phyloP scores from a whole-genome alignment of 176 grass and related monocot species.

The Poa annua region DNA sequence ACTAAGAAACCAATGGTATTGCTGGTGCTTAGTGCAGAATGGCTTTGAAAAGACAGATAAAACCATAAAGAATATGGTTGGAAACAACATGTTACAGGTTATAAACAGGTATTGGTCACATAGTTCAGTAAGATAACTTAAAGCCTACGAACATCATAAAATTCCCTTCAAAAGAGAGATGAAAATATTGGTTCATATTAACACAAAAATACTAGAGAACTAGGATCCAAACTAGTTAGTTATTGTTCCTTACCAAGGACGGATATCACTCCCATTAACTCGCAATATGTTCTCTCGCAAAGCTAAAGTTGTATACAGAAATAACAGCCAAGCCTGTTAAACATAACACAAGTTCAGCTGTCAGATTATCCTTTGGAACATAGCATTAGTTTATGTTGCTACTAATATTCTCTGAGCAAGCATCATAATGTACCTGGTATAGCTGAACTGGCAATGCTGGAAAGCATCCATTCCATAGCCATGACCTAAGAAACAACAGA shows the following conservation, averaged over 20 bases:
- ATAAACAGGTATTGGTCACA: neutral
- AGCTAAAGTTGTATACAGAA: slow-evolving; percentile 85
- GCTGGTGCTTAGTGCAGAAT: neutral
- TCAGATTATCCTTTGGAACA: slow-evolving; percentile 32
- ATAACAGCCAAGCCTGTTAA: slow-evolving; percentile 81
- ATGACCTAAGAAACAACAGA: slow-evolving; percentile 78
- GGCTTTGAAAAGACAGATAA: neutral
- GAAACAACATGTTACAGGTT: slow-evolving; percentile 17
- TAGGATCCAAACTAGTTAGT: neutral
- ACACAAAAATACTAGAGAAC: slow-evolving; percentile 24
- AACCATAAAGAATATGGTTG: neutral
- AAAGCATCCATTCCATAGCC: slow-evolving; percentile 89
- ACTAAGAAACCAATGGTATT: neutral
- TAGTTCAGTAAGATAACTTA: slow-evolving; percentile 10
- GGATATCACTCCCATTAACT: slow-evolving; percentile 92
- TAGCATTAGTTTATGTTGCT: slow-evolving; percentile 30
- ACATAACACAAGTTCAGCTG: slow-evolving; percentile 40
- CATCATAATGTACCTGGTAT: slow-evolving; percentile 77
- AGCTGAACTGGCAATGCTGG: slow-evolving; percentile 93
- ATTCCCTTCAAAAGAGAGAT: slow-evolving; percentile 46
- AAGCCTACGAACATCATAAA: slow-evolving; percentile 29
- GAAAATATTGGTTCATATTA: neutral
- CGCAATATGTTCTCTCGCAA: slow-evolving; percentile 83
- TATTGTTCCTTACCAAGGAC: slow-evolving; percentile 66
- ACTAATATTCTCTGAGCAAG: neutral